These are phyloP conservation scores for Talaromyces liani DNA, from an alignment of 495 filamentous ascomycete species.

Conservation along the genomic window DNA sequence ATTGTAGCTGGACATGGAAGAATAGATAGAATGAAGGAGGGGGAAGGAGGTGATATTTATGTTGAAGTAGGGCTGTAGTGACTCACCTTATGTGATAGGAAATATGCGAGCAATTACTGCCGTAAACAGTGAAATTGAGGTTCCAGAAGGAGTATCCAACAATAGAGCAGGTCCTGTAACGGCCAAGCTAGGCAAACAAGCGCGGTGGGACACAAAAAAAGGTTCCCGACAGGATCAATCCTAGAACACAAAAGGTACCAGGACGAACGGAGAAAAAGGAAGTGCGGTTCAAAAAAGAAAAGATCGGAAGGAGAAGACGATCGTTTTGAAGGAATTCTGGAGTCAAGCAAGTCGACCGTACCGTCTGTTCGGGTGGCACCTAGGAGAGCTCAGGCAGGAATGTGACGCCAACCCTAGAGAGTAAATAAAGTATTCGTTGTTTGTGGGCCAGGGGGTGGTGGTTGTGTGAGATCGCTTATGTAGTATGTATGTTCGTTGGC, in stretches of 20 bases:
- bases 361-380: slow-evolving; percentile 9
- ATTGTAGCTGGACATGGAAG: not conserved
- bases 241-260: not conserved
- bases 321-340: slow-evolving; percentile 7
- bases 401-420: slow-evolving; percentile 5
- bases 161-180: not conserved
- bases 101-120: not conserved
- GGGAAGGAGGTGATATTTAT: slow-evolving; percentile 3
- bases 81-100: slow-evolving; percentile 7
- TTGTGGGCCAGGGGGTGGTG: not conserved
- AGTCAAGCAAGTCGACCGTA: slow-evolving; percentile 1
- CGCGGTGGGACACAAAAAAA: slow-evolving; percentile 2
- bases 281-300: not conserved
- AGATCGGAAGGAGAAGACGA: not conserved
- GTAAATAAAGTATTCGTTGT: slow-evolving; percentile 5
- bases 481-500: not conserved
- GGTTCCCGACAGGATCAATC: not conserved
- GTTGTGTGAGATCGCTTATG: not conserved
- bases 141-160: not conserved
- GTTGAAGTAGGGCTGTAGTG: not conserved
- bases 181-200: slow-evolving; percentile 1
- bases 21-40: not conserved
- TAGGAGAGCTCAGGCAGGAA: slow-evolving; percentile 9
- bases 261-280: not conserved
- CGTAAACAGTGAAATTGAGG: not conserved